A percentile compares a stretch with the other conserved stretches of the same genome.
phyloP scores from a whole-genome alignment of 441 rosid species.

The Aquilaria agallochum region DNA sequence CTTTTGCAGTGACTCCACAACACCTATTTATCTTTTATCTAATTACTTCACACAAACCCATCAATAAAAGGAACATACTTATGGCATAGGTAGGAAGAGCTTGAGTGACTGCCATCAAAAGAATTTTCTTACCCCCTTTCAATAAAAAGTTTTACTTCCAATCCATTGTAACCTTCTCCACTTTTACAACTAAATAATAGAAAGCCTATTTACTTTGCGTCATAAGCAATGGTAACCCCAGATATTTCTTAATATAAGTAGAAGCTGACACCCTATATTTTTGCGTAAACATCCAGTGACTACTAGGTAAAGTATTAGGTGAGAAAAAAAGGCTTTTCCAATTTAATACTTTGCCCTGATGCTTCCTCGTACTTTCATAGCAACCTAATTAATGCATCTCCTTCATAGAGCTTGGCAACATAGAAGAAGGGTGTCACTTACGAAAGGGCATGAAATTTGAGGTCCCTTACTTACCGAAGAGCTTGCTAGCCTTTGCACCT shows the following conservation, averaged over 20 bases:
- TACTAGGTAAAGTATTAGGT: too few species aligned
- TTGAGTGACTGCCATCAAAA: neutral
- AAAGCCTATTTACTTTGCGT: neutral
- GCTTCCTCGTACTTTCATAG: neutral
- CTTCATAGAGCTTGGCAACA: neutral
- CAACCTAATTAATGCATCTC: neutral
- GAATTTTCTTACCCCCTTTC: neutral
- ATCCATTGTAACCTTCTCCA: neutral
- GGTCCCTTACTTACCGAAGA: neutral
- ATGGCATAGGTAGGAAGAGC: neutral
- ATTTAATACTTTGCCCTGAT: neutral
- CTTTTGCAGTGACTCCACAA: neutral
- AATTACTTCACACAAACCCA: neutral
- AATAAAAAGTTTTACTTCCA: neutral
- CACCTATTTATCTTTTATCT: neutral
- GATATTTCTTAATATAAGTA: too few species aligned
- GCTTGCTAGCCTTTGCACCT: neutral
- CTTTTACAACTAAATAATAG: neutral
- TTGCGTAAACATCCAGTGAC: neutral
- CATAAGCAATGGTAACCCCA: neutral
- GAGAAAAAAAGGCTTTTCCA: neutral
- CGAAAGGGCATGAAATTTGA: neutral
- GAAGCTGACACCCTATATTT: neutral
- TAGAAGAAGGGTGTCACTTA: neutral
- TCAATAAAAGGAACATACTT: neutral